Evolutionary conservation across 2,329 filamentous ascomycete genomes (phyloP).

Genomic region (Hymenoscyphus fraxineus): DNA sequence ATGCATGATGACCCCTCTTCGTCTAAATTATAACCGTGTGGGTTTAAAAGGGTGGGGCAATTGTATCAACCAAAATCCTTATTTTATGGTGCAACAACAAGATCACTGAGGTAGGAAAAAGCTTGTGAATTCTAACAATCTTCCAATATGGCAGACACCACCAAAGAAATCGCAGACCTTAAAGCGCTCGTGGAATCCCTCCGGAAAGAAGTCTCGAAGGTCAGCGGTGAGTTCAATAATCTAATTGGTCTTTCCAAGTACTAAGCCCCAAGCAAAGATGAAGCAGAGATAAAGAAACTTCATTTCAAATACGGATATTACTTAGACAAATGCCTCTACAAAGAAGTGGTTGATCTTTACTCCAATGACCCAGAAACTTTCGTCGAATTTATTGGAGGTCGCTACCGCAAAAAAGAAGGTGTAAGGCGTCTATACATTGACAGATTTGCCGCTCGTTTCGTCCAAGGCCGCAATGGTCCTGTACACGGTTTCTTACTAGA

Average conservation of each 20-base stretch:
- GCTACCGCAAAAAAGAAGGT: conserved; percentile 49
- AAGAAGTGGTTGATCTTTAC: conserved; percentile 51
- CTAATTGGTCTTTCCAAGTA: conserved; percentile 27
- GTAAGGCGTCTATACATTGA: conserved; percentile 50
- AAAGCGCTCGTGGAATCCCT: conserved; percentile 19
- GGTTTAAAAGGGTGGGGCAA: neutral
- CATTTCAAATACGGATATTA: conserved; percentile 59
- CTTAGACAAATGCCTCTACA: conserved; percentile 55
- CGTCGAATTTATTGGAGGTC: conserved; percentile 53
- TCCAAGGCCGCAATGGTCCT: conserved; percentile 52
- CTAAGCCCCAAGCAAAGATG: conserved; percentile 38
- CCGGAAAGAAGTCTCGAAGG: conserved; percentile 22
- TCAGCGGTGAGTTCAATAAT: conserved; percentile 20
- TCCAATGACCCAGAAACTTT: conserved; percentile 50
- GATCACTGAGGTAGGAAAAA: neutral
- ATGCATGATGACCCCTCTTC: neutral
- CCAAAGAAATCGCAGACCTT: conserved; percentile 12
- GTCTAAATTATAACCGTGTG: neutral
- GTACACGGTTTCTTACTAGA: conserved; percentile 54
- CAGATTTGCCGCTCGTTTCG: conserved; percentile 49
- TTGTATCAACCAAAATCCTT: neutral
- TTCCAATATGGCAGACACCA: neutral
- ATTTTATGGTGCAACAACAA: neutral
- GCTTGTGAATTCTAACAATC: neutral
- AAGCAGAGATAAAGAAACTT: conserved; percentile 51